Evolutionary conservation across 345 rosid species (phyloP).

Genomic region (Citrus australasica): DNA sequence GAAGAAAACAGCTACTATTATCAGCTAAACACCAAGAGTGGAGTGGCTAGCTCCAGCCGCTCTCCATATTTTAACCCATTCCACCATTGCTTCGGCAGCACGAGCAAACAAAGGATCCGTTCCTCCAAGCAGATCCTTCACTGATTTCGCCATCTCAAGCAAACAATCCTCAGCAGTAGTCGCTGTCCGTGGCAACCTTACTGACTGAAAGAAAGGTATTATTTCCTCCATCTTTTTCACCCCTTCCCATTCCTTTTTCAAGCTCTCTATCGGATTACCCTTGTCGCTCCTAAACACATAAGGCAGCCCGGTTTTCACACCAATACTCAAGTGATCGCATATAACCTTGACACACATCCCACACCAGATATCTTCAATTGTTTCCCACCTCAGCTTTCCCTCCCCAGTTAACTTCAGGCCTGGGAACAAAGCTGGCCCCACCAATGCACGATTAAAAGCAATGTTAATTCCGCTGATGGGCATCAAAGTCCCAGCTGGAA

Average conservation of each 20-base stretch:
- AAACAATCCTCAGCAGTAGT: conserved; percentile 66
- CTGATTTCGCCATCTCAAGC: conserved; percentile 55
- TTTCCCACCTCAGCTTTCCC: conserved; percentile 94
- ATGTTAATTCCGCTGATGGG: conserved; percentile 92
- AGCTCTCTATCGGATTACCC: conserved; percentile 70
- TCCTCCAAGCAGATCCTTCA: conserved; percentile 63
- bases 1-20: background rate
- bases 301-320: conserved; percentile 86
- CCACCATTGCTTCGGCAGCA: conserved; percentile 70
- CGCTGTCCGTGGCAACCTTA: conserved; percentile 54
- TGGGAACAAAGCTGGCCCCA: conserved; percentile 82
- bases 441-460: conserved; percentile 66
- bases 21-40: conserved; percentile 4
- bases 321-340: conserved; percentile 79
- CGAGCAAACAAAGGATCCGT: conserved; percentile 57
- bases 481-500: conserved; percentile 58
- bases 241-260: conserved; percentile 97
- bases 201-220: conserved; percentile 73
- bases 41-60: conserved; percentile 40
- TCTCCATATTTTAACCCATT: conserved; percentile 79
- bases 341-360: conserved; percentile 87
- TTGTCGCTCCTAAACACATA: conserved; percentile 90
- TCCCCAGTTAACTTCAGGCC: conserved; percentile 73
- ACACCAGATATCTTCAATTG: conserved; percentile 89
- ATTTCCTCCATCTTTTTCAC: conserved; percentile 92